Evolutionary conservation across 2,329 filamentous ascomycete species (phyloP), one percentile per base, ranked within the genome.

Genomic region (Diaporthe citrichinensis): DNA sequence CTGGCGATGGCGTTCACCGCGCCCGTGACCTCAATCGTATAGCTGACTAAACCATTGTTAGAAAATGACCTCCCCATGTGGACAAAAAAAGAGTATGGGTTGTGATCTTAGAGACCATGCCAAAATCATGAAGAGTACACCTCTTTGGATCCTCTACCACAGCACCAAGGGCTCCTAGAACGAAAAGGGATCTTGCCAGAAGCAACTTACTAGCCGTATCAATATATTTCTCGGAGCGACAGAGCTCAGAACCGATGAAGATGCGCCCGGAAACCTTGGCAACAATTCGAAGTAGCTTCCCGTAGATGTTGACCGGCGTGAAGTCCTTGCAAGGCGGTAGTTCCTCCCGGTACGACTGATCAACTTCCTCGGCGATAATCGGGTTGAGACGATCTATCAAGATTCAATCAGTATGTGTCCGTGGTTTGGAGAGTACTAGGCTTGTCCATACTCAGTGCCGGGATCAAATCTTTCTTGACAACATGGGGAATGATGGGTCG

Each of bases 241-340:
- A 87, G 1, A 88, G 82, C 71, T 88, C 86, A 1, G 85, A 80
- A 7, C 87, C 88, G 39, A 89, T 82, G 71, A 89, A 89, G 39
- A 89, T 80, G 15, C 85, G 82, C 4, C 87, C 87, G 0, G 86
- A 88, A 0, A 86, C 83, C 75, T 85, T 85, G 67, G 85, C 86
- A 1, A 90, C 84, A 53, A 89, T 84, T 25, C 85, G 85, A 3
- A 88, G 81, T 7, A 89, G 78, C 12, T 81, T 83, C 14, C 81
- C 75, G 80, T 86, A 82, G 44, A 87, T 83, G n/a, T 83, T 83
- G 58, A 87, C 80, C 1, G 81, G 73, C 0, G 82, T 86, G 86
- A 86, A 89, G 59, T 85, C 84, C 25, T 80, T 76, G 57, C 82
- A 83, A 0, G 80, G 79, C 0, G 84, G 84, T 2, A 88, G 76